Conservation (phyloP, 768 basidiomycete genomes). For the Kwoniella botswanensis region DNA sequence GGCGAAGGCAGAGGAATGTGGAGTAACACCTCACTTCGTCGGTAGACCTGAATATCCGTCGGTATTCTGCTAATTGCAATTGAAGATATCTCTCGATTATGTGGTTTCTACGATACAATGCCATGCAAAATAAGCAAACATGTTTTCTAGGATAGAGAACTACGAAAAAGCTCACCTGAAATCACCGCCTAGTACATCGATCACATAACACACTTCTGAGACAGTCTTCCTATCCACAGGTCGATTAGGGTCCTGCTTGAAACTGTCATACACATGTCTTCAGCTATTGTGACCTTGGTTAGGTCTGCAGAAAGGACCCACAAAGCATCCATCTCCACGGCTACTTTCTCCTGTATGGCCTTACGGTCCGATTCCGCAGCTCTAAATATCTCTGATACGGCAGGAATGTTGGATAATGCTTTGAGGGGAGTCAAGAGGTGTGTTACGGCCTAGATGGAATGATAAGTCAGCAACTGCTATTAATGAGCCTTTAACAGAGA, state of each 20-base stretch:
- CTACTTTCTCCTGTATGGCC: constrained; percentile 77
- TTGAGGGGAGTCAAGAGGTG: constrained; percentile 82
- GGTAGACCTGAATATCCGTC: constrained; percentile 87
- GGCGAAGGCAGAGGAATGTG: background rate
- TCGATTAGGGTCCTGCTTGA: constrained; percentile 73
- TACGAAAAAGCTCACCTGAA: constrained; percentile 63
- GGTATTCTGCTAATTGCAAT: constrained; percentile 91
- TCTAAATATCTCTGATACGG: constrained; percentile 76
- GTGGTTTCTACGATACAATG: constrained; percentile 60
- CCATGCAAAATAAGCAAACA: background rate
- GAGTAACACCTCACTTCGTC: constrained; percentile 68
- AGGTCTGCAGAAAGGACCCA: constrained; percentile 60
- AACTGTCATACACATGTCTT: constrained; percentile 62
- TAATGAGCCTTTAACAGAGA: background rate
- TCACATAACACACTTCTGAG: constrained; percentile 81
- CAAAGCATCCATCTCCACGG: constrained; percentile 91
- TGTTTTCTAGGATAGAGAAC: background rate
- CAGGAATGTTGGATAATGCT: constrained; percentile 74
- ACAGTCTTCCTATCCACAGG: constrained; percentile 70
- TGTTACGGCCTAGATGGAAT: constrained; percentile 72
- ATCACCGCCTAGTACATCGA: constrained; percentile 85
- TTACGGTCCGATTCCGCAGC: constrained; percentile 81
- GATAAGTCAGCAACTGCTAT: constrained; percentile 16
- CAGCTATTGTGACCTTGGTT: background rate
- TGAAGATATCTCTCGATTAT: constrained; percentile 87